A percentile compares a stretch with the other conserved stretches of the same genome.
Conservation (phyloP, 495 filamentous ascomycete genomes). For the Trichoderma virens region DNA sequence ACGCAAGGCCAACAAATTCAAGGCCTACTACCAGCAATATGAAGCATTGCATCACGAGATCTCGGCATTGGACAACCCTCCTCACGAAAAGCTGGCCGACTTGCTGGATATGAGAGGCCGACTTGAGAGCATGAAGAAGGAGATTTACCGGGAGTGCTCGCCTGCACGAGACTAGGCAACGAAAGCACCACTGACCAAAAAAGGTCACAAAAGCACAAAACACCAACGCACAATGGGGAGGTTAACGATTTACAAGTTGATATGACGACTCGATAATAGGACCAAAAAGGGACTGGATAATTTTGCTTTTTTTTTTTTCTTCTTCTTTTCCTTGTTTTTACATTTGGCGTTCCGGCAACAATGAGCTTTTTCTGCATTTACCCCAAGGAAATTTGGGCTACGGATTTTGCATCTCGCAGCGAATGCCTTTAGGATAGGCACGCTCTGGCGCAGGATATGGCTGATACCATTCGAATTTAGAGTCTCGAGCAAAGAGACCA, state of each 20-base stretch:
- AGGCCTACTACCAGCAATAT: slow-evolving; percentile 55
- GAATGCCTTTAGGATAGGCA: slow-evolving; percentile 3
- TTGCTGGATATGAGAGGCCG: slow-evolving; percentile 54
- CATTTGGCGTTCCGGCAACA: background rate
- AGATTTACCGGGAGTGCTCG: slow-evolving; percentile 47
- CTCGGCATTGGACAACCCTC: slow-evolving; percentile 40
- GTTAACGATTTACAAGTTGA: background rate
- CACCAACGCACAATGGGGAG: background rate
- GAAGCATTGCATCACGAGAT: slow-evolving; percentile 53
- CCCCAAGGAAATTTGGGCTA: slow-evolving; percentile 3
- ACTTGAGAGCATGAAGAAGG: slow-evolving; percentile 55
- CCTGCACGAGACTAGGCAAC: background rate
- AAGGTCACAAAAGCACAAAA: background rate
- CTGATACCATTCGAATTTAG: slow-evolving; percentile 9
- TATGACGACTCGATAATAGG: slow-evolving; percentile 4
- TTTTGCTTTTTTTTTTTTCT: background rate
- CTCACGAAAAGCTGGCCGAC: slow-evolving; percentile 47
- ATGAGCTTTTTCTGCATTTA: background rate
- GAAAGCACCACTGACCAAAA: background rate
- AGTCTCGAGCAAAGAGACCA: background rate
- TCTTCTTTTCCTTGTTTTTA: background rate
- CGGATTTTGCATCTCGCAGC: slow-evolving; percentile 4
- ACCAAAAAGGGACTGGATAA: slow-evolving; percentile 1
- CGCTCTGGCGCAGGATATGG: slow-evolving; percentile 8
- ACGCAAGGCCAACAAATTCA: slow-evolving; percentile 54